These are phyloP conservation scores for Aegilops tauschii DNA, from an alignment of 176 grass and related monocot species.

Conservation along the genomic window DNA sequence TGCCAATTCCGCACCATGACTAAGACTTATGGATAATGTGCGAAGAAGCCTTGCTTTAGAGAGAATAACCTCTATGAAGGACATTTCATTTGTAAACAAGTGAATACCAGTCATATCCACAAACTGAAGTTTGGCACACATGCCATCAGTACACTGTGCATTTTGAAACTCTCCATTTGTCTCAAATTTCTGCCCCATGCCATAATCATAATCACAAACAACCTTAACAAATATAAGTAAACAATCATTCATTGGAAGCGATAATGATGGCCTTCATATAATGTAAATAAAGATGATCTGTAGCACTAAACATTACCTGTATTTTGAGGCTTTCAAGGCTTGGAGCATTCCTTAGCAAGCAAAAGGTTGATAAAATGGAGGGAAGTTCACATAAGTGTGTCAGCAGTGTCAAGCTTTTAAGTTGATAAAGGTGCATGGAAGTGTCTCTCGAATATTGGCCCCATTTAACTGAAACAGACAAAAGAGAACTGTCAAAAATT, in stretches of 20 bases:
- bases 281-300: background rate
- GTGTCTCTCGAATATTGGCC: background rate
- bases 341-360: background rate
- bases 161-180: slow-evolving; percentile 13
- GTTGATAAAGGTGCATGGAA: slow-evolving; percentile 21
- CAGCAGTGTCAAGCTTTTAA: slow-evolving; percentile 12
- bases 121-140: slow-evolving; percentile 26
- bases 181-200: background rate
- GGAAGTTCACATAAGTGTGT: slow-evolving; percentile 12
- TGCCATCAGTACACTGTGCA: slow-evolving; percentile 34
- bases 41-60: slow-evolving; percentile 27
- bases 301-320: background rate
- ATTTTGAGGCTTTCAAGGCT: slow-evolving; percentile 34
- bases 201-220: background rate
- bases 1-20: background rate
- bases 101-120: background rate
- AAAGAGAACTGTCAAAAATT: background rate
- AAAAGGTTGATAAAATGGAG: background rate
- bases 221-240: background rate
- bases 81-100: slow-evolving; percentile 22
- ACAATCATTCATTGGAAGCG: background rate
- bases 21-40: slow-evolving; percentile 1
- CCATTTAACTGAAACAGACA: background rate
- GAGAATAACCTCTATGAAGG: slow-evolving; percentile 30
- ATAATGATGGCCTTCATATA: background rate